A percentile compares a stretch with the other conserved stretches of the same genome.
These are phyloP conservation scores for Trichoderma polysporum DNA, from an alignment of 2,329 filamentous ascomycete species.

Conservation along the genomic window DNA sequence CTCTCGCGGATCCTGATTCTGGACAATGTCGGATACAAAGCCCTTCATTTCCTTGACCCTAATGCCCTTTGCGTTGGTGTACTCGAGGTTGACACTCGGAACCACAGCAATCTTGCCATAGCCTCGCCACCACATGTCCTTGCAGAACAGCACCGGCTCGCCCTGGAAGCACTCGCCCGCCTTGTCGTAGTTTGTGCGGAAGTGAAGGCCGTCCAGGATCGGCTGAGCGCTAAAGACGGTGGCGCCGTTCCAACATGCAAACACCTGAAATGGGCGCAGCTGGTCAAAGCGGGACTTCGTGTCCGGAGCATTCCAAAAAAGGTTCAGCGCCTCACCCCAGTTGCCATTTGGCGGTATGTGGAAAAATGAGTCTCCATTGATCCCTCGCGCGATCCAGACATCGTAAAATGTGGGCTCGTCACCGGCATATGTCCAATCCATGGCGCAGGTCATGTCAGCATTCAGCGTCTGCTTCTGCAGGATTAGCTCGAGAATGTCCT, in stretches of 20 bases:
- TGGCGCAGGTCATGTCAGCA: conserved; percentile 57
- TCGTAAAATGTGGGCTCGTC: conserved; percentile 54
- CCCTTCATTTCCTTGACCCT: conserved; percentile 52
- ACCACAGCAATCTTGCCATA: conserved; percentile 55
- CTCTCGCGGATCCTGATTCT: conserved; percentile 30
- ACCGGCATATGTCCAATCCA: conserved; percentile 56
- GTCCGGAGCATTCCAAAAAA: conserved; percentile 52
- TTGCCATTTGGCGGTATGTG: conserved; percentile 49
- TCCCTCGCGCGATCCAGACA: conserved; percentile 53
- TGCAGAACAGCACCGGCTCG: conserved; percentile 56
- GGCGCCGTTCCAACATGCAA: conserved; percentile 61
- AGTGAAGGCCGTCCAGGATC: conserved; percentile 45
- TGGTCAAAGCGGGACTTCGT: conserved; percentile 35
- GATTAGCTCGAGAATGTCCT: conserved; percentile 58
- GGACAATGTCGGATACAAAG: conserved; percentile 41
- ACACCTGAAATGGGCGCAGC: conserved; percentile 57
- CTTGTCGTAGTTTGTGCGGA: conserved; percentile 37
- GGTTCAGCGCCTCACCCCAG: conserved; percentile 49
- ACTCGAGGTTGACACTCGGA: conserved; percentile 56
- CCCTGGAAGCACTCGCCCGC: conserved; percentile 52
- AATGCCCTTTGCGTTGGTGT: conserved; percentile 45
- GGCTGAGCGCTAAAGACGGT: conserved; percentile 49
- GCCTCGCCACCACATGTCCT: conserved; percentile 54
- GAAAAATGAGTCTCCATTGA: conserved; percentile 57
- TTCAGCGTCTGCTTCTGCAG: conserved; percentile 46